phyloP scores from a whole-genome alignment of 2,329 filamentous ascomycete species.

The Hortaea sp. region DNA sequence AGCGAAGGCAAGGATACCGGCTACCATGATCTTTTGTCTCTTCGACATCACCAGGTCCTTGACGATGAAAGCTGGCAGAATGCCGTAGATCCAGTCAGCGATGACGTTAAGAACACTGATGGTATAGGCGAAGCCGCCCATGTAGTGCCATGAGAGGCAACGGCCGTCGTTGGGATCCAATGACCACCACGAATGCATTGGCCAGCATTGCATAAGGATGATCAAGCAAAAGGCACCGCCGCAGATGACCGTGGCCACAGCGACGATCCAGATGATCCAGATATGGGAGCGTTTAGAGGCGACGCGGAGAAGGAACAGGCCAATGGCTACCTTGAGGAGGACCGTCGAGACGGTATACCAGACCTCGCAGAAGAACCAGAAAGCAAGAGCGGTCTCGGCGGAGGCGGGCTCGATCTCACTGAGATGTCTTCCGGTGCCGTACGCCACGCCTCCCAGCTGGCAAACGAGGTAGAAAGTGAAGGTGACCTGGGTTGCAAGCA shows the following conservation, averaged over 20 bases:
- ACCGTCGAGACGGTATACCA: constrained; percentile 42
- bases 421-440: constrained; percentile 31
- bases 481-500: constrained; percentile 28
- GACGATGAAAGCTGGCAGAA: constrained; percentile 33
- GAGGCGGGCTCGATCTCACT: constrained; percentile 19
- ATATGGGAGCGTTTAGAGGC: constrained; percentile 37
- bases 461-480: constrained; percentile 32
- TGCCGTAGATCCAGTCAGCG: constrained; percentile 32
- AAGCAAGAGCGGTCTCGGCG: constrained; percentile 22
- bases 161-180: constrained; percentile 28
- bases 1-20: constrained; percentile 31
- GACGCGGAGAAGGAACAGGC: constrained; percentile 45
- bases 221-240: constrained; percentile 42
- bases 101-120: constrained; percentile 29
- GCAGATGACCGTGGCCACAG: constrained; percentile 35
- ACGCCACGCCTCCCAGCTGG: constrained; percentile 29
- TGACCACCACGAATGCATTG: constrained; percentile 43
- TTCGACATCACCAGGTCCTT: constrained; percentile 31
- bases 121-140: constrained; percentile 34
- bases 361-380: constrained; percentile 49
- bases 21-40: constrained; percentile 28
- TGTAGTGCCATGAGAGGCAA: constrained; percentile 35
- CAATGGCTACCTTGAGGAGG: constrained; percentile 43
- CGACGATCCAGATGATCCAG: constrained; percentile 37
- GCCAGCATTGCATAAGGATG: constrained; percentile 44